phyloP scores from a whole-genome alignment of 75 land plant species.

The Selaginella moellendorffii region DNA sequence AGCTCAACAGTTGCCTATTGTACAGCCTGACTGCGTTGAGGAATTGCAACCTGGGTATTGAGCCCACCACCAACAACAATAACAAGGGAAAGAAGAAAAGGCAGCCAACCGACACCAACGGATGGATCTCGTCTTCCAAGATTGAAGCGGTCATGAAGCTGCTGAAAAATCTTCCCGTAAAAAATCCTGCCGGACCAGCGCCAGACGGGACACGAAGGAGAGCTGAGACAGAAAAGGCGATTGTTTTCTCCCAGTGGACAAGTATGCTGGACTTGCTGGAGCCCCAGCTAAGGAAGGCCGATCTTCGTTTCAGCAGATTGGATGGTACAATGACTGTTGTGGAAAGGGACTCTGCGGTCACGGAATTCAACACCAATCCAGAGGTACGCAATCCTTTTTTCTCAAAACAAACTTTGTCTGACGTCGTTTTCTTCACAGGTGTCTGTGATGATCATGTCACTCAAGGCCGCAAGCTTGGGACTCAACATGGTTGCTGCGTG shows the following conservation, averaged over 20 bases:
- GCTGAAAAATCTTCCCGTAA: neutral
- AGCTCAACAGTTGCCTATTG: conserved; percentile 38
- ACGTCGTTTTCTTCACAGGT: conserved; percentile 39
- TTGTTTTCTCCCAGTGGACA: conserved; percentile 98
- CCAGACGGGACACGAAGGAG: conserved; percentile 1
- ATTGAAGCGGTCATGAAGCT: neutral
- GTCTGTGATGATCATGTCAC: conserved; percentile 84
- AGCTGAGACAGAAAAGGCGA: conserved; percentile 51
- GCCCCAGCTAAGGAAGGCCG: conserved; percentile 34
- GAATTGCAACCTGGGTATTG: conserved; percentile 21
- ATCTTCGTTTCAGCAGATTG: conserved; percentile 52
- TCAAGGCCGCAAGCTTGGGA: conserved; percentile 93
- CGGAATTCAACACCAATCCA: conserved; percentile 67
- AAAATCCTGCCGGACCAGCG: neutral
- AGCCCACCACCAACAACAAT: neutral
- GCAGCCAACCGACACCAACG: neutral
- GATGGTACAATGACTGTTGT: conserved; percentile 86
- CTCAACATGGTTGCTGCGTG: conserved; percentile 90
- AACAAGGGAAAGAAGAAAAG: neutral
- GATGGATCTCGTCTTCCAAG: neutral
- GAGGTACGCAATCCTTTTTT: conserved; percentile 39
- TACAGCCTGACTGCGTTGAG: conserved; percentile 49
- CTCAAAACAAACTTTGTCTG: neutral
- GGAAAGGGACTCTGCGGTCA: conserved; percentile 76
- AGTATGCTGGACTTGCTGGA: conserved; percentile 91